These are phyloP conservation scores for Gelatoporia subvermispora DNA, from an alignment of 768 basidiomycete genomes.

Conservation along the genomic window DNA sequence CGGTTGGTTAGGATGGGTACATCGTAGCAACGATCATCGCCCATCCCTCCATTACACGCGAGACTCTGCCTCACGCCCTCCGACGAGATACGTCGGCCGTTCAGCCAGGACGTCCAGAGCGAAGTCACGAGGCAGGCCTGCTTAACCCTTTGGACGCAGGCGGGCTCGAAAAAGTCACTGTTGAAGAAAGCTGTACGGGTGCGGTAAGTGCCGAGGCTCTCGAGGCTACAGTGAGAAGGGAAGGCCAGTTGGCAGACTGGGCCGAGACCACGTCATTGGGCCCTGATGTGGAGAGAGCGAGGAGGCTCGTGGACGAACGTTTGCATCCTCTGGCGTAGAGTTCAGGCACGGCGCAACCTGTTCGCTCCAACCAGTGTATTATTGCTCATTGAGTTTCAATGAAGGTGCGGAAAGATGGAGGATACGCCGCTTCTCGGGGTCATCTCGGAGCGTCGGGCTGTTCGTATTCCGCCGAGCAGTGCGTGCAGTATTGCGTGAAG, in stretches of 20 bases:
- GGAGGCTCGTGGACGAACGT: slow-evolving; percentile 1
- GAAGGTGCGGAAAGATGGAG: no score
- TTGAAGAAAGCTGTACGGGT: slow-evolving; percentile 2
- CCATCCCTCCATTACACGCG: slow-evolving; percentile 16
- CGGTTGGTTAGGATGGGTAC: slow-evolving; percentile 29
- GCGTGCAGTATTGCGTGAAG: no score
- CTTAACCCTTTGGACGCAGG: slow-evolving; percentile 18
- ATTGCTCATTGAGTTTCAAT: no score
- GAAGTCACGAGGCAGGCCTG: slow-evolving; percentile 16
- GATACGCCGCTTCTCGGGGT: no score
- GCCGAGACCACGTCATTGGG: background rate
- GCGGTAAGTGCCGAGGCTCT: background rate
- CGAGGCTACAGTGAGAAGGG: background rate
- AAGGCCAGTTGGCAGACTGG: slow-evolving; percentile 6
- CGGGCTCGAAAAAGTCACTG: slow-evolving; percentile 4
- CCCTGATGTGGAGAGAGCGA: slow-evolving; percentile 2
- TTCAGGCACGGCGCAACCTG: no score
- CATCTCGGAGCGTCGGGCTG: no score
- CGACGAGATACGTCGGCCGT: slow-evolving; percentile 28
- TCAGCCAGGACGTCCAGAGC: slow-evolving; percentile 19
- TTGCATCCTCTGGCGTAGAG: no score
- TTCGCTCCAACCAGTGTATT: no score
- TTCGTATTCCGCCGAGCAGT: no score
- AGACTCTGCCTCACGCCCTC: slow-evolving; percentile 26
- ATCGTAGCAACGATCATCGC: slow-evolving; percentile 26